Evolutionary conservation across 371 early-diverging fungal genomes (phyloP).

Genomic region (Funneliformis caledonium): DNA sequence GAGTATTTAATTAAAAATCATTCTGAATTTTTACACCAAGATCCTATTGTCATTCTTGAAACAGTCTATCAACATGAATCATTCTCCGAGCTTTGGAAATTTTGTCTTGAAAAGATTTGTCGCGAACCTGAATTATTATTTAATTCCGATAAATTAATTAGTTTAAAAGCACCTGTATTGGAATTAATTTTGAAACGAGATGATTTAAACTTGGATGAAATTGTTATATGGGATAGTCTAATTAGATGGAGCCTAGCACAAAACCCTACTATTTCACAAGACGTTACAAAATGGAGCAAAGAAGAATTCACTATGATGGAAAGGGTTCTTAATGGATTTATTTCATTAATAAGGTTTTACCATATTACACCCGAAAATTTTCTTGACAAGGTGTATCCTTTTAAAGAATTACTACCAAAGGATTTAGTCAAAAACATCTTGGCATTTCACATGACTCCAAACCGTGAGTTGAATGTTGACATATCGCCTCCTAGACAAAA

Average conservation of each 20-base stretch:
- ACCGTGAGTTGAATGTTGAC: not conserved
- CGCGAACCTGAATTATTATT: not conserved
- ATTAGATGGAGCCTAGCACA: constrained; percentile 25
- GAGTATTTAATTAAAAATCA: not conserved
- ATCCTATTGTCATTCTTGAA: not conserved
- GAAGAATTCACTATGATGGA: constrained; percentile 9
- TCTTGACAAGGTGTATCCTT: constrained; percentile 6
- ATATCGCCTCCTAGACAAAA: not conserved
- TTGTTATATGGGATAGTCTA: constrained; percentile 5
- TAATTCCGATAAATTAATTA: not conserved
- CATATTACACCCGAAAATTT: not conserved
- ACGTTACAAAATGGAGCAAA: not conserved
- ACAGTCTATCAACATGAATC: not conserved
- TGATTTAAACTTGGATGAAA: constrained; percentile 18
- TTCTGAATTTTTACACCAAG: not conserved
- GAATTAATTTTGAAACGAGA: constrained; percentile 7
- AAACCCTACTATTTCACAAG: not conserved
- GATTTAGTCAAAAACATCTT: constrained; percentile 5
- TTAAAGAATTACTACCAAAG: not conserved
- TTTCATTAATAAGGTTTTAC: constrained; percentile 11
- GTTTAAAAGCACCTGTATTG: not conserved
- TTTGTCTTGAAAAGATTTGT: not conserved
- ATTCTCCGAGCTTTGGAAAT: not conserved
- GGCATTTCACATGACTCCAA: not conserved
- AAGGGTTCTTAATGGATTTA: not conserved